phyloP scores from a whole-genome alignment of 1,139 yeast species.

The Yamadazyma conglobata region DNA sequence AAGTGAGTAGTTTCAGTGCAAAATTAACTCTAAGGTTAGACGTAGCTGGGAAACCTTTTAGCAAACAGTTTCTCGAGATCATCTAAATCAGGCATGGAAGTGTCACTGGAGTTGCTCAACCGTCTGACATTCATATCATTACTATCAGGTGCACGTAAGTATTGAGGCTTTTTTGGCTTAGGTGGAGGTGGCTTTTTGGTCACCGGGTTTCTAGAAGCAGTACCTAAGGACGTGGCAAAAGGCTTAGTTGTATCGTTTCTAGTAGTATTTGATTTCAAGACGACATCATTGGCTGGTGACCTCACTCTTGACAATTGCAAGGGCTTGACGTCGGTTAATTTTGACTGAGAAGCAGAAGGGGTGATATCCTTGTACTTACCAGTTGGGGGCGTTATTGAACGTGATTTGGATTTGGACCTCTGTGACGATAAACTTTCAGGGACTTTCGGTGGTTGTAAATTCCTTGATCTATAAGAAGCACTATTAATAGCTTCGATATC shows the following conservation, averaged over 20 bases:
- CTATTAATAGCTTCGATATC: slow-evolving; percentile 40
- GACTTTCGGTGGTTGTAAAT: slow-evolving; percentile 30
- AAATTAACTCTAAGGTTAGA: slow-evolving; percentile 17
- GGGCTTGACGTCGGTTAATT: background rate
- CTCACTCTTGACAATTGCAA: background rate
- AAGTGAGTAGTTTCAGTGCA: background rate
- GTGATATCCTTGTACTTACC: no score
- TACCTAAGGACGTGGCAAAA: background rate
- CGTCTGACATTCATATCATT: slow-evolving; percentile 20
- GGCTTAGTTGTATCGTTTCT: background rate
- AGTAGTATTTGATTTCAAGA: slow-evolving; percentile 1
- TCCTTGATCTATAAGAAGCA: slow-evolving; percentile 11
- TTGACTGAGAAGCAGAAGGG: no score
- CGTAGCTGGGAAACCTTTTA: slow-evolving; percentile 53
- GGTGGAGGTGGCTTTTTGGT: slow-evolving; percentile 50
- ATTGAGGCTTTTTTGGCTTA: slow-evolving; percentile 57
- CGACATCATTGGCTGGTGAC: background rate
- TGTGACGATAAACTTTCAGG: slow-evolving; percentile 27
- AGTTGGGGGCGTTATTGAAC: slow-evolving; percentile 6
- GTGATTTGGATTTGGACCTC: slow-evolving; percentile 2
- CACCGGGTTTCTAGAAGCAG: background rate
- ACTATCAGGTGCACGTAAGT: slow-evolving; percentile 40
- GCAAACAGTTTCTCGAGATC: slow-evolving; percentile 54
- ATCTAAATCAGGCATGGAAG: slow-evolving; percentile 52
- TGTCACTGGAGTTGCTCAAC: slow-evolving; percentile 36